Evolutionary conservation across 345 rosid genomes (phyloP), one percentile per base, ranked within the genome.

Genomic region (Camelina neglecta): DNA sequence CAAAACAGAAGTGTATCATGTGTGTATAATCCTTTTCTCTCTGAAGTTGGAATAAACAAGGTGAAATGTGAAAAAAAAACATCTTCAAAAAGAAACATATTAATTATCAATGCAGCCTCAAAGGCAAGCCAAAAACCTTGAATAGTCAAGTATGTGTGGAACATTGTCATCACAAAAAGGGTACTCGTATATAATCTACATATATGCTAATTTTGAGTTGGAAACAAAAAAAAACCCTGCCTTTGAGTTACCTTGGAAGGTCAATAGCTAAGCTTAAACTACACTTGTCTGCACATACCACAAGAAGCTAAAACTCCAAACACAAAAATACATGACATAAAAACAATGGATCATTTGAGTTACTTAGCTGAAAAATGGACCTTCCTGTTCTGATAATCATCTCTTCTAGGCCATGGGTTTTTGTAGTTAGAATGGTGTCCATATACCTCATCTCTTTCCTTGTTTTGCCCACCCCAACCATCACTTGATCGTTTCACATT

Each of bases 361-460:
- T 68, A 59, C 71, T 76, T 79, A 48, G 62, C 60, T 60, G 38
- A 83, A 62, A 83, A 86, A 80, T 79, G 72, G 59, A 80, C 82
- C 80, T 83, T 86, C 82, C 80, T 83, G 80, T 75, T 81, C 54
- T 51, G 82, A 56, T 76, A 59, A 80, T 75, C 72, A 53, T 78
- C 80, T 62, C 72, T 80, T 33, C 47, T 66, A 68, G 75, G 80
- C 80, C 88, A 81, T 53, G 82, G 68, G 83, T 71, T 82, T 71
- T 45, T 71, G 81, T 85, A 79, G 56, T 70, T 59, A 79, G 79
- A 59, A 47, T 60, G 86, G 65, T 80, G 64, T 50, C 78, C 59
- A 78, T 75, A 57, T 4, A 29, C 36, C 79, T 81, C 82, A 87
- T 75, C 89, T 84, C 81, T 84, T 85, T 77, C 83, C 55, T 41